Percentiles rank a stretch among this genome's conserved stretches.
These are phyloP conservation scores for Rhizophora mangle DNA, from an alignment of 345 rosid species.

Conservation along the genomic window DNA sequence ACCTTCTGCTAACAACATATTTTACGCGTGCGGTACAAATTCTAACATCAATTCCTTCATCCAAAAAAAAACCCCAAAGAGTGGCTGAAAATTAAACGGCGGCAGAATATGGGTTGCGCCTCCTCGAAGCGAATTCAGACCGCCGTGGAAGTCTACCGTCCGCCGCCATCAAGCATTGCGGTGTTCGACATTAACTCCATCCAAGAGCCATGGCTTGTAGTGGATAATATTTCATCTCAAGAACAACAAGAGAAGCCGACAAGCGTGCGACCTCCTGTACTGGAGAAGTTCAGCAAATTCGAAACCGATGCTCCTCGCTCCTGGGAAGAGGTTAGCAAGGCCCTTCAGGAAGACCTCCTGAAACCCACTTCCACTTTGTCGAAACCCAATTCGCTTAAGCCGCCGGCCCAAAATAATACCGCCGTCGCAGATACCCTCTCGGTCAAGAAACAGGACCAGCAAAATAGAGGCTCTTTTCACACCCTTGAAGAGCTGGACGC, in stretches of 20 bases:
- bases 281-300: slow-evolving; percentile 51
- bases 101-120: slow-evolving; percentile 59
- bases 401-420: neutral
- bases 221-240: slow-evolving; percentile 14
- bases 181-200: slow-evolving; percentile 75
- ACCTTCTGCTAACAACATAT: neutral
- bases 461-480: slow-evolving; percentile 67
- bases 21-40: neutral
- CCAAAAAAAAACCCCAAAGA: too few species aligned
- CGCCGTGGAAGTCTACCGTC: slow-evolving; percentile 64
- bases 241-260: slow-evolving; percentile 40
- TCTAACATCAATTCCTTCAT: neutral
- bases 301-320: slow-evolving; percentile 70
- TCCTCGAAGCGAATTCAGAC: slow-evolving; percentile 64
- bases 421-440: neutral
- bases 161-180: slow-evolving; percentile 71
- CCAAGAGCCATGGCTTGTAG: slow-evolving; percentile 76
- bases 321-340: slow-evolving; percentile 92
- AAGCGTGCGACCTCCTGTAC: slow-evolving; percentile 38
- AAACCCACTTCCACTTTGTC: slow-evolving; percentile 27
- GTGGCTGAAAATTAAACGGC: neutral
- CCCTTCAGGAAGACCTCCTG: slow-evolving; percentile 49
- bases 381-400: neutral
- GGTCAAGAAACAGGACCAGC: slow-evolving; percentile 25
- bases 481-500: slow-evolving; percentile 78